These are phyloP conservation scores for Penicillium sp. DNA, from an alignment of 2,329 filamentous ascomycete genomes.

Conservation along the genomic window DNA sequence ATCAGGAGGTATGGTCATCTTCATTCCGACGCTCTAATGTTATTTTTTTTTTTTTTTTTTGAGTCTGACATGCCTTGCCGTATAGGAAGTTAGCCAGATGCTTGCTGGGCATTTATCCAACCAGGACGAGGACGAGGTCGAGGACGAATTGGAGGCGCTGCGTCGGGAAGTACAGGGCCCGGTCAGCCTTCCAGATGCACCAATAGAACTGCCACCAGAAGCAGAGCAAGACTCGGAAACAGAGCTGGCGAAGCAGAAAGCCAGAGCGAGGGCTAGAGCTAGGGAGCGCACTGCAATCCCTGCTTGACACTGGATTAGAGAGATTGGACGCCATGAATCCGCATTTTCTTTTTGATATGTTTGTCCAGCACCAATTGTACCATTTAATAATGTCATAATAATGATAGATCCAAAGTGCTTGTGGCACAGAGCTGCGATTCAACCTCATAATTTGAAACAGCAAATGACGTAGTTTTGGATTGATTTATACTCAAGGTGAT, in stretches of 20 bases:
- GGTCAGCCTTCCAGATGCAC: constrained; percentile 44
- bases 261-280: constrained; percentile 35
- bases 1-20: constrained; percentile 72
- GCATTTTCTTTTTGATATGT: no score
- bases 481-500: background rate
- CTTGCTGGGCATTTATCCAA: constrained; percentile 86
- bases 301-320: constrained; percentile 11
- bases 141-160: constrained; percentile 87
- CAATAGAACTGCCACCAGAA: constrained; percentile 38
- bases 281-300: constrained; percentile 24
- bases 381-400: background rate
- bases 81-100: constrained; percentile 88
- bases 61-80: constrained; percentile 6
- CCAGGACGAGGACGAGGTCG: constrained; percentile 96
- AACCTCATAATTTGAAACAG: background rate
- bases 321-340: background rate
- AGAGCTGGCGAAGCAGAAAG: constrained; percentile 38
- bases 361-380: background rate
- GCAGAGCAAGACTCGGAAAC: constrained; percentile 17
- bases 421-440: background rate
- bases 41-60: background rate
- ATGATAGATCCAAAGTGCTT: background rate
- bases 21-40: background rate
- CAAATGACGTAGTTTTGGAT: background rate
- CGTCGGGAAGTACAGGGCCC: constrained; percentile 63